These are phyloP conservation scores for Conticribra guillardii DNA, from an alignment of 108 stramenopile species.

Conservation along the genomic window DNA sequence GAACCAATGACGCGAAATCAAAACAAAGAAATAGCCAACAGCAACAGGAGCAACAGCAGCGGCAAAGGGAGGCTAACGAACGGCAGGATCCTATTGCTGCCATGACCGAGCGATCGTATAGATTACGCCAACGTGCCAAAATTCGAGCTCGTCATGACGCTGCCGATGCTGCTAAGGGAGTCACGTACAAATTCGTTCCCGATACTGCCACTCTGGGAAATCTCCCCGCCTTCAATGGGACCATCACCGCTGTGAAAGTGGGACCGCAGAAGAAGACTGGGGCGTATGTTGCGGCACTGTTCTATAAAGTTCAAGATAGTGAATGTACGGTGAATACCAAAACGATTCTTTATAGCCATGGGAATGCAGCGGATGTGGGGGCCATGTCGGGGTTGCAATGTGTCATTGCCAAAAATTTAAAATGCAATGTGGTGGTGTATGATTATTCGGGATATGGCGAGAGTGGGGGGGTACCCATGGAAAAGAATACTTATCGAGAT, in stretches of 20 bases:
- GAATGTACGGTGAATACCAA: constrained; percentile 52
- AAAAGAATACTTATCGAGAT: constrained; percentile 82
- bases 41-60: constrained; percentile 18
- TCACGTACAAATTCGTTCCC: constrained; percentile 62
- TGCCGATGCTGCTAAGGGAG: constrained; percentile 57
- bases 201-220: constrained; percentile 40
- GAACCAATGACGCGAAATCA: constrained; percentile 11
- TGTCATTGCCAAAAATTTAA: constrained; percentile 64
- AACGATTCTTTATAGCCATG: constrained; percentile 87
- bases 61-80: constrained; percentile 15
- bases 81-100: constrained; percentile 59
- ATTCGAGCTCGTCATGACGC: constrained; percentile 61
- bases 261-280: constrained; percentile 56
- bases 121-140: constrained; percentile 68
- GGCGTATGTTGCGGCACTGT: constrained; percentile 64
- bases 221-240: constrained; percentile 42
- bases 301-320: constrained; percentile 58
- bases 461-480: constrained; percentile 78
- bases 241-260: constrained; percentile 69
- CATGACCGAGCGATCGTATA: constrained; percentile 70
- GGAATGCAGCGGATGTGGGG: constrained; percentile 91
- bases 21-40: constrained; percentile 14
- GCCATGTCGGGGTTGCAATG: constrained; percentile 77
- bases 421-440: constrained; percentile 82
- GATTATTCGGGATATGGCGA: constrained; percentile 92